phyloP scores from a whole-genome alignment of 805 yeast species.

The Groenewaldozyma tartarivorans region DNA sequence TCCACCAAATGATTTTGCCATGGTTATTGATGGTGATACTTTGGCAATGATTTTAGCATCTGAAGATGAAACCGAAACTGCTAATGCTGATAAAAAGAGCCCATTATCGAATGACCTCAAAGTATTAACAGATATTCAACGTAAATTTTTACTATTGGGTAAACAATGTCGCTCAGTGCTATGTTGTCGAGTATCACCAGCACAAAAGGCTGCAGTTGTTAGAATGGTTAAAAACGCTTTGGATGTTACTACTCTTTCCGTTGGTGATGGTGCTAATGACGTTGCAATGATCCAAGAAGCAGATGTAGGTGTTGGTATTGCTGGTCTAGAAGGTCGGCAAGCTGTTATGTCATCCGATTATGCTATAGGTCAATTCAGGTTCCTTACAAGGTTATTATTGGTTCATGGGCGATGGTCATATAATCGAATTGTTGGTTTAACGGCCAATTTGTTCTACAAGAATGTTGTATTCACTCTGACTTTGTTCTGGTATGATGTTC shows the following conservation, averaged over 20 bases:
- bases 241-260: constrained; percentile 67
- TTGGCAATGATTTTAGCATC: constrained; percentile 36
- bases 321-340: constrained; percentile 80
- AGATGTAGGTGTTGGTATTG: constrained; percentile 77
- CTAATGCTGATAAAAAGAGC: background rate
- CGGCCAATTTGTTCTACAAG: constrained; percentile 70
- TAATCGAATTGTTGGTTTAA: constrained; percentile 64
- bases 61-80: constrained; percentile 15
- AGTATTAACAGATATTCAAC: constrained; percentile 17
- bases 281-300: constrained; percentile 86
- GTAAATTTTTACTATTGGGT: constrained; percentile 56
- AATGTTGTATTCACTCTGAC: constrained; percentile 66
- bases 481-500: constrained; percentile 69
- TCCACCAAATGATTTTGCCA: constrained; percentile 47
- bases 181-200: constrained; percentile 78
- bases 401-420: constrained; percentile 86
- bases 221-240: constrained; percentile 52
- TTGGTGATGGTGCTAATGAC: constrained; percentile 83
- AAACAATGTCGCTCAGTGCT: constrained; percentile 71
- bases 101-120: too few relatives aligned
- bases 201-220: constrained; percentile 73
- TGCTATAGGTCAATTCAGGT: constrained; percentile 73
- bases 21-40: constrained; percentile 65
- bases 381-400: constrained; percentile 49
- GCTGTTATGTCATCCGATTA: constrained; percentile 84